A percentile compares a stretch with the other conserved stretches of the same genome.
phyloP scores from a whole-genome alignment of 148 eudicot species.

The Amaranthus hypochondriacus region DNA sequence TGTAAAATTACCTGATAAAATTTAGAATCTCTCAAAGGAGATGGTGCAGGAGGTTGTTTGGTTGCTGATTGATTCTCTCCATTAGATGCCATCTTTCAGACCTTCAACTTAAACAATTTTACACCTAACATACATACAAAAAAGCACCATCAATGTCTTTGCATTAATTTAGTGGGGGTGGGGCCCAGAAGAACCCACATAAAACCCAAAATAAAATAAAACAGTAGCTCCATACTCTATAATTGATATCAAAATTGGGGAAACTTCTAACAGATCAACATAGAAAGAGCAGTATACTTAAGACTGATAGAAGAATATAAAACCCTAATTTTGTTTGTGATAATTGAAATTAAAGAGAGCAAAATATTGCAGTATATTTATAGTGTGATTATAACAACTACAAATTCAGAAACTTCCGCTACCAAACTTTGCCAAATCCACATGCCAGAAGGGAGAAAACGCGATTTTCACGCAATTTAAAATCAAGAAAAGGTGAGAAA shows the following conservation, averaged over 20 bases:
- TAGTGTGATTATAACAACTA: constrained; percentile 4
- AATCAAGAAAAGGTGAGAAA: constrained; percentile 25
- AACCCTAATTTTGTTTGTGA: constrained; percentile 6
- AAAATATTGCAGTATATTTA: constrained; percentile 11
- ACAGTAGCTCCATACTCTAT: neutral
- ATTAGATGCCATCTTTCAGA: constrained; percentile 47
- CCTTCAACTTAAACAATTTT: constrained; percentile 19
- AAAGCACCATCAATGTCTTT: constrained; percentile 7
- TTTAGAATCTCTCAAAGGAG: constrained; percentile 72
- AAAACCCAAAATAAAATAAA: neutral
- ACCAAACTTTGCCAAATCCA: constrained; percentile 29
- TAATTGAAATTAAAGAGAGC: constrained; percentile 10
- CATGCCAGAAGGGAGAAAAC: constrained; percentile 24
- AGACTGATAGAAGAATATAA: constrained; percentile 4
- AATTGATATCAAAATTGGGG: neutral
- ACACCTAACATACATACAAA: constrained; percentile 19
- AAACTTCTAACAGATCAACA: neutral
- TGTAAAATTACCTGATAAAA: constrained; percentile 52
- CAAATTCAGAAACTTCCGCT: constrained; percentile 21
- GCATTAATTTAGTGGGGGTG: constrained; percentile 14
- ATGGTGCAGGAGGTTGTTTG: constrained; percentile 76
- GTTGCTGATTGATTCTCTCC: constrained; percentile 41
- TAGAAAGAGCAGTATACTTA: constrained; percentile 7
- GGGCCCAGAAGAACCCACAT: neutral
- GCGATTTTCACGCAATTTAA: constrained; percentile 29